Conservation (phyloP, 257 asterid genomes). For the Phtheirospermum japonicum region DNA sequence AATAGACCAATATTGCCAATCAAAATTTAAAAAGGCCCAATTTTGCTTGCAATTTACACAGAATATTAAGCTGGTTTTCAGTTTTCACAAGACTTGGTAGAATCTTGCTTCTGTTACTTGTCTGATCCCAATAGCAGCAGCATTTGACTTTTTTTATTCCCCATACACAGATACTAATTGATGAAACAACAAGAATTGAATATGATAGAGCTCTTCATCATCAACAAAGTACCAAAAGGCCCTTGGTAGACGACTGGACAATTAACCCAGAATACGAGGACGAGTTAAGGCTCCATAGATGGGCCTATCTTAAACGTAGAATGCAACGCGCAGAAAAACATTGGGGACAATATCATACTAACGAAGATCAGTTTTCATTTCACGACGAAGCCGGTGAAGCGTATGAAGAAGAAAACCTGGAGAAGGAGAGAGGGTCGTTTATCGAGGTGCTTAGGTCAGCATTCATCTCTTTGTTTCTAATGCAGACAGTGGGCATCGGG, state of each 20-base stretch:
- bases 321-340: constrained; percentile 45
- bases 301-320: constrained; percentile 60
- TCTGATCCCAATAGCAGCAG: too few species aligned
- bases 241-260: constrained; percentile 41
- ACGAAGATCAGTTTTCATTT: constrained; percentile 36
- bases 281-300: constrained; percentile 54
- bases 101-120: background rate
- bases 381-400: constrained; percentile 19
- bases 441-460: constrained; percentile 66
- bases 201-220: constrained; percentile 54
- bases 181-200: constrained; percentile 60
- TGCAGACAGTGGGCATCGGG: constrained; percentile 64
- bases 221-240: constrained; percentile 39
- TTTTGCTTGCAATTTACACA: background rate
- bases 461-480: constrained; percentile 61
- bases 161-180: constrained; percentile 54
- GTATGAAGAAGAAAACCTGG: constrained; percentile 33
- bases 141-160: constrained; percentile 1
- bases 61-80: background rate
- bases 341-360: constrained; percentile 37
- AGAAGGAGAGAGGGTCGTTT: constrained; percentile 61
- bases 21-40: too few species aligned
- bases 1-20: background rate
- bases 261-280: constrained; percentile 45
- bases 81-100: constrained; percentile 13